These are phyloP conservation scores for Penstemon newberryi DNA, from an alignment of 257 asterid genomes.

Conservation along the genomic window DNA sequence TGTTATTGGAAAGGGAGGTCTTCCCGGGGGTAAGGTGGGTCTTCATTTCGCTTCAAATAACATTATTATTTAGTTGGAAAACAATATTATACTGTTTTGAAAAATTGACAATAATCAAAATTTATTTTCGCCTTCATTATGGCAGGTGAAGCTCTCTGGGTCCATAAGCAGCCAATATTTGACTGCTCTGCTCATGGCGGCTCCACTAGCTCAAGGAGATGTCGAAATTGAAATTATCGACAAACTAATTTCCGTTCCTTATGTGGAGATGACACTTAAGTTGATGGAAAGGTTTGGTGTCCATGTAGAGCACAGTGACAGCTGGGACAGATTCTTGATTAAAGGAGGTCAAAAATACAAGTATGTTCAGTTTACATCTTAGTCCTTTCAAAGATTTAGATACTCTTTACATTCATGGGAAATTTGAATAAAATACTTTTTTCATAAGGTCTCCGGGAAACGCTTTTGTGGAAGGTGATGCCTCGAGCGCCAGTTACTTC, in stretches of 20 bases:
- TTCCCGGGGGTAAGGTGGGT: conserved; percentile 91
- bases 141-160: conserved; percentile 96
- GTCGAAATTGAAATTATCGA: conserved; percentile 92
- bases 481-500: conserved; percentile 99
- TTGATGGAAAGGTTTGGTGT: conserved; percentile 99
- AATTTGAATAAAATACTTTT: conserved; percentile 16
- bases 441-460: conserved; percentile 87
- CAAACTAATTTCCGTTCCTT: conserved; percentile 91
- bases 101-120: conserved; percentile 10
- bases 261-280: conserved; percentile 96
- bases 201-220: conserved; percentile 88
- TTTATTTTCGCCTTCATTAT: conserved; percentile 18
- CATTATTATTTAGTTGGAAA: no score
- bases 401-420: conserved; percentile 9
- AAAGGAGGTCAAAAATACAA: conserved; percentile 94
- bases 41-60: conserved; percentile 16
- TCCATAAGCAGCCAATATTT: conserved; percentile 93
- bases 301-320: conserved; percentile 73
- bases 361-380: conserved; percentile 46
- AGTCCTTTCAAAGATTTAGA: conserved; percentile 17
- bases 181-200: conserved; percentile 97
- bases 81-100: not conserved
- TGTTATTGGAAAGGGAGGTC: conserved; percentile 90
- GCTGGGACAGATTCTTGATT: conserved; percentile 86
- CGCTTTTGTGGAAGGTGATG: conserved; percentile 96